Evolutionary conservation across 2,329 filamentous ascomycete genomes (phyloP).

Genomic region (Pseudogymnoascus sp.): DNA sequence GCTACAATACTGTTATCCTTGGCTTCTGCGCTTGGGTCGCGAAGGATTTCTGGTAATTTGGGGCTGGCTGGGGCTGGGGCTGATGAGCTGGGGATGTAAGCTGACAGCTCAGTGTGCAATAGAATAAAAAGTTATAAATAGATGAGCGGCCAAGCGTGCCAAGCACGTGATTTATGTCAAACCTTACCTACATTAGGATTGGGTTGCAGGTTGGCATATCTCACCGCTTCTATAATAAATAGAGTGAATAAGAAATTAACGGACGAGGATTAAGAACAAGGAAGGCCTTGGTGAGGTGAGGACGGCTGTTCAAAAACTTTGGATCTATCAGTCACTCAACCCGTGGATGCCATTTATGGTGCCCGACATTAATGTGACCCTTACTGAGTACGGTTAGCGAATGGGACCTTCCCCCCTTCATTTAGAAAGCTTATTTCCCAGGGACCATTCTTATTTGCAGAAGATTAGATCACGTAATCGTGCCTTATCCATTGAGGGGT

Average conservation of each 20-base stretch:
- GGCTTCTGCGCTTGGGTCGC: not conserved
- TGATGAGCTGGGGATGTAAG: conserved; percentile 1
- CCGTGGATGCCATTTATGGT: not conserved
- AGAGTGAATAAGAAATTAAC: not conserved
- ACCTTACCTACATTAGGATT: not conserved
- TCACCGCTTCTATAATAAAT: not conserved
- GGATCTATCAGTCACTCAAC: not conserved
- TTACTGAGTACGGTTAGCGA: not conserved
- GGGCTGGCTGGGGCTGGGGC: not conserved
- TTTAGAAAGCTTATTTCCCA: conserved; percentile 1
- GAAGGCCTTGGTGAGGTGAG: not conserved
- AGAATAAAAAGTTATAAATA: conserved; percentile 1
- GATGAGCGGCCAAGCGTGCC: not conserved
- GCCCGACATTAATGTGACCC: not conserved
- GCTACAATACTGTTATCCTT: not conserved
- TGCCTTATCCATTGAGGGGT: conserved; percentile 4
- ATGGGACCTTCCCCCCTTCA: not conserved
- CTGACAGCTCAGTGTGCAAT: conserved; percentile 2
- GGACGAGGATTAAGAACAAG: not conserved
- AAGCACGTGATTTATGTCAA: conserved; percentile 3
- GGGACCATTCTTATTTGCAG: not conserved
- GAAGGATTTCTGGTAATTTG: conserved; percentile 6
- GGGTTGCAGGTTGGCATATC: not conserved
- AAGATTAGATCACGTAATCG: not conserved
- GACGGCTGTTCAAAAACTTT: not conserved